These are phyloP conservation scores for Chaetoceros muelleri DNA, from an alignment of 108 stramenopile genomes.

Conservation along the genomic window DNA sequence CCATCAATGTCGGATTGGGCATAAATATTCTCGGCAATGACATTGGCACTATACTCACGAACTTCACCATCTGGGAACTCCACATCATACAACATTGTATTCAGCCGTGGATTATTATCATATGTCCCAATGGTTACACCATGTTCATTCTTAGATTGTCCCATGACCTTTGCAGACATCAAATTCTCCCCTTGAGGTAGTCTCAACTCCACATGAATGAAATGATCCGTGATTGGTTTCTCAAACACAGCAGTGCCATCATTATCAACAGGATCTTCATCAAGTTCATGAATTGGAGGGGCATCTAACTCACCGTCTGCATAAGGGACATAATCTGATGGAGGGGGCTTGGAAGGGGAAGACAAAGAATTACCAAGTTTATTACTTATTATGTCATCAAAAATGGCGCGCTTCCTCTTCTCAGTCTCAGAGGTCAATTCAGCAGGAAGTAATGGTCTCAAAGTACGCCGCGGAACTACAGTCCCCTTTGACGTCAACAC, in stretches of 20 bases:
- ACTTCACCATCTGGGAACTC: slow-evolving; percentile 36
- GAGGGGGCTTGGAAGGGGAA: too few relatives aligned
- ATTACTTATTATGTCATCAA: slow-evolving; percentile 9
- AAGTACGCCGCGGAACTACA: slow-evolving; percentile 16
- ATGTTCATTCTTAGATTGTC: too few relatives aligned
- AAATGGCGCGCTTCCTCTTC: background rate
- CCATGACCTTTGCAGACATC: too few relatives aligned
- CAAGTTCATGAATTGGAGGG: background rate
- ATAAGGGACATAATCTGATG: too few relatives aligned
- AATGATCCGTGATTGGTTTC: too few relatives aligned
- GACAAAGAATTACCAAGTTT: slow-evolving; percentile 3
- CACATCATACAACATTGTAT: slow-evolving; percentile 25
- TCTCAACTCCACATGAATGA: too few relatives aligned
- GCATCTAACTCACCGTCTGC: background rate
- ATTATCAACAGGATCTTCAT: too few relatives aligned
- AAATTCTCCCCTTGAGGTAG: too few relatives aligned
- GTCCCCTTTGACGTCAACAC: slow-evolving; percentile 17
- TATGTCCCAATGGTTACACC: slow-evolving; percentile 18
- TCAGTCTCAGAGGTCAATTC: slow-evolving; percentile 9
- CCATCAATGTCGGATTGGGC: slow-evolving; percentile 24
- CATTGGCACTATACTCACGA: slow-evolving; percentile 32
- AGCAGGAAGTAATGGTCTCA: slow-evolving; percentile 10
- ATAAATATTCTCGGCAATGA: too few relatives aligned
- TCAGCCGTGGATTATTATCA: slow-evolving; percentile 22
- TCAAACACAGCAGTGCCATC: too few relatives aligned